Percentiles rank a stretch among this genome's conserved stretches.
These are phyloP conservation scores for Bretschneidera sinensis DNA, from an alignment of 345 rosid species.

Conservation along the genomic window DNA sequence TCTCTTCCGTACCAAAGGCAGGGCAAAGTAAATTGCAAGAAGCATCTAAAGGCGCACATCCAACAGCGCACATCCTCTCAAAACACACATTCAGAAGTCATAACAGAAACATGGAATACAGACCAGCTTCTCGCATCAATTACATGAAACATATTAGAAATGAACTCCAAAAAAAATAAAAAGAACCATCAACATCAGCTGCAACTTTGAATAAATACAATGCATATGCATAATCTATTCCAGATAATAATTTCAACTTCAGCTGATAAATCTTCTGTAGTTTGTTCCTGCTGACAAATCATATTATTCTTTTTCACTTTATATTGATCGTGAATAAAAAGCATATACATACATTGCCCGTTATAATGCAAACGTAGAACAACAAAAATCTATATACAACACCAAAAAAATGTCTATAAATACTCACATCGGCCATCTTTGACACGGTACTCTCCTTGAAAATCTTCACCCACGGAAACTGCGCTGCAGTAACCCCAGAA, in stretches of 20 bases:
- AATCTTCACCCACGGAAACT: conserved; percentile 62
- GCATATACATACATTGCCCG: too few relatives aligned
- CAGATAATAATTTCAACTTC: not conserved
- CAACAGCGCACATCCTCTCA: not conserved
- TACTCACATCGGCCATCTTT: conserved; percentile 52
- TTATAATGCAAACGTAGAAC: too few relatives aligned
- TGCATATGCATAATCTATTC: not conserved
- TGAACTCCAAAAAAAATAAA: too few relatives aligned
- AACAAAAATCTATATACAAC: not conserved
- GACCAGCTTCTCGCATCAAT: not conserved
- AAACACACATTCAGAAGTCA: not conserved
- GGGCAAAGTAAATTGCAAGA: not conserved
- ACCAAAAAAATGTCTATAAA: too few relatives aligned
- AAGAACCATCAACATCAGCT: not conserved
- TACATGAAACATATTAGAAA: too few relatives aligned
- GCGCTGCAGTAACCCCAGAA: conserved; percentile 44
- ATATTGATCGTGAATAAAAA: too few relatives aligned
- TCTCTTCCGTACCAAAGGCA: not conserved
- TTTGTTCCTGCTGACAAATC: too few relatives aligned
- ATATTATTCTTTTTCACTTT: too few relatives aligned
- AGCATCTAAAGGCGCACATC: not conserved
- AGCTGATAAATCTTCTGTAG: not conserved
- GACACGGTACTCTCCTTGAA: conserved; percentile 48
- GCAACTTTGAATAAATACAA: not conserved
- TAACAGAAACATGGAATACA: not conserved